These are phyloP conservation scores for Obelidium mucronatum DNA, from an alignment of 192 early-diverging fungal species.

Conservation along the genomic window DNA sequence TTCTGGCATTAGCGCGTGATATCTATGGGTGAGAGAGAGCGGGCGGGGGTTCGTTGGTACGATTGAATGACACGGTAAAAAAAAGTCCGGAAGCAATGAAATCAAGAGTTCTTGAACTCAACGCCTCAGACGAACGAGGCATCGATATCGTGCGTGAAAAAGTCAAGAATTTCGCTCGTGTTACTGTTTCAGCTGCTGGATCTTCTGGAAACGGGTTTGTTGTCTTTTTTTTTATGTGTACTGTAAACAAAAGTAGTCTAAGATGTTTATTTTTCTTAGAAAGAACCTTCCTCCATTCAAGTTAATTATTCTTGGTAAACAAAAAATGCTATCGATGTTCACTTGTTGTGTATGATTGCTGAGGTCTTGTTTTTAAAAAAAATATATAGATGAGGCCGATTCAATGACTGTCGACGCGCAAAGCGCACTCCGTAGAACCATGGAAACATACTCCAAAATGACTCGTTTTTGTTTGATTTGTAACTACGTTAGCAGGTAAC, in stretches of 20 bases:
- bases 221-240: not conserved
- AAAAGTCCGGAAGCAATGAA: constrained; percentile 77
- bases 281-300: constrained; percentile 84
- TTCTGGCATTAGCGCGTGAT: constrained; percentile 87
- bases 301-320: constrained; percentile 78
- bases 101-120: constrained; percentile 88
- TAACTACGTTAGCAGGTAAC: constrained; percentile 78
- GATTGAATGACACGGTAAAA: constrained; percentile 30
- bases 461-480: constrained; percentile 96
- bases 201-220: constrained; percentile 9
- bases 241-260: not conserved
- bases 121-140: constrained; percentile 98
- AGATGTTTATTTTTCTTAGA: not conserved
- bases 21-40: constrained; percentile 72
- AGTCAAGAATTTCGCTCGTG: constrained; percentile 91
- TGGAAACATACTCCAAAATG: constrained; percentile 92
- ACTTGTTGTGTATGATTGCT: not conserved
- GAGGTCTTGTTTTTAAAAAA: not conserved
- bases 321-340: no score
- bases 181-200: constrained; percentile 56
- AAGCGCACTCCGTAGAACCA: constrained; percentile 88
- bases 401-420: constrained; percentile 96
- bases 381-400: constrained; percentile 85
- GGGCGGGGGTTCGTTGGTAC: not conserved
- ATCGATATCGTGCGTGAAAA: constrained; percentile 92